These are phyloP conservation scores for Sphagnurus paluster DNA, from an alignment of 1,284 basidiomycete species.

Conservation along the genomic window DNA sequence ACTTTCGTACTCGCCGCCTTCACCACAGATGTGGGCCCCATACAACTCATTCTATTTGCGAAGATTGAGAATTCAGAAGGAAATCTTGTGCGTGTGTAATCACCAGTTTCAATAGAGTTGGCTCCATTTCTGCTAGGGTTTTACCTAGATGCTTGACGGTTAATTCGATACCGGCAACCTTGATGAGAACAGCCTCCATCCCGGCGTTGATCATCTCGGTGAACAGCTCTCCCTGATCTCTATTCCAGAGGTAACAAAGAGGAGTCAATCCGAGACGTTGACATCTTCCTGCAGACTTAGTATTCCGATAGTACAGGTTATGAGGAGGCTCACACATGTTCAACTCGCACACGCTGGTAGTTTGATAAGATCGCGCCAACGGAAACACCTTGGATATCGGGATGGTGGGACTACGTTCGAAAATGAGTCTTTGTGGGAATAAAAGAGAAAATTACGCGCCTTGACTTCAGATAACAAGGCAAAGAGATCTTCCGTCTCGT, in stretches of 20 bases:
- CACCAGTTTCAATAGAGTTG: conserved; percentile 75
- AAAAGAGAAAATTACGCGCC: conserved; percentile 41
- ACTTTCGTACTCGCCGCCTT: conserved; percentile 98
- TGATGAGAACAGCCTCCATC: conserved; percentile 87
- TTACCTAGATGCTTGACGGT: conserved; percentile 79
- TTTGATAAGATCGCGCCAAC: conserved; percentile 97
- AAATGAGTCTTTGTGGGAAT: conserved; percentile 10
- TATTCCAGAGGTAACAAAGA: conserved; percentile 93
- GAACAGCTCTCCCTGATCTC: conserved; percentile 83
- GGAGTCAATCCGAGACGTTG: conserved; percentile 80
- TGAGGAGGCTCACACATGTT: conserved; percentile 81
- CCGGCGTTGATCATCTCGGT: conserved; percentile 84
- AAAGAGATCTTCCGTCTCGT: conserved; percentile 96
- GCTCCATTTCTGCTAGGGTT: conserved; percentile 74
- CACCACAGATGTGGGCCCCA: conserved; percentile 94
- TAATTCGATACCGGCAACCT: conserved; percentile 94
- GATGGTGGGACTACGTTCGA: conserved; percentile 63
- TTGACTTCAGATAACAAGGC: conserved; percentile 78
- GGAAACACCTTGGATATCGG: conserved; percentile 85
- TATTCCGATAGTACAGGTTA: conserved; percentile 3
- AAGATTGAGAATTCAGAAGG: conserved; percentile 4
- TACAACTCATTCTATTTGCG: conserved; percentile 72
- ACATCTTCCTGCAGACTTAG: conserved; percentile 52
- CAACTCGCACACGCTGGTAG: conserved; percentile 95
- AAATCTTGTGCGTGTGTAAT: conserved; percentile 19